Percentiles rank a stretch among this genome's conserved stretches.
Conservation (phyloP, 306 rosid species). For the Fragaria vesca region DNA sequence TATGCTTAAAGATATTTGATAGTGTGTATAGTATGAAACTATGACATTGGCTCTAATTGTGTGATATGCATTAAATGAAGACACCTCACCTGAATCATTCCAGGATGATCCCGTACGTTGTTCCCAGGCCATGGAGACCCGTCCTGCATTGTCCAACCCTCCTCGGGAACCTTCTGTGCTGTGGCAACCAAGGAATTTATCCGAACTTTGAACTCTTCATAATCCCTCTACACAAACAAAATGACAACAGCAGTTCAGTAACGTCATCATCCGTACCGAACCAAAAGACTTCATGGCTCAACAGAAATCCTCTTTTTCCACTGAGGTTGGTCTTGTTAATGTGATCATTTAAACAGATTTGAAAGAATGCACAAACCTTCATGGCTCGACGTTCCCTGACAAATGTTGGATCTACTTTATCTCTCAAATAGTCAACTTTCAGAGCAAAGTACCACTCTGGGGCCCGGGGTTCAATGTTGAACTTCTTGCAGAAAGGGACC, state of each 20-base stretch:
- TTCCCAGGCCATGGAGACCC: constrained; percentile 99
- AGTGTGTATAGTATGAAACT: not conserved
- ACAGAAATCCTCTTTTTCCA: constrained; percentile 6
- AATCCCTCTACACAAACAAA: constrained; percentile 65
- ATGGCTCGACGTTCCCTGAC: constrained; percentile 84
- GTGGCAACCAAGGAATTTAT: constrained; percentile 77
- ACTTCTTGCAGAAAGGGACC: constrained; percentile 95
- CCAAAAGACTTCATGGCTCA: constrained; percentile 61
- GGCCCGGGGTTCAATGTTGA: constrained; percentile 79
- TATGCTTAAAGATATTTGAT: not conserved
- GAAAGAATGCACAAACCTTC: constrained; percentile 48
- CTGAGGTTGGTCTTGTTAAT: not conserved
- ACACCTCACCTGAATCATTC: constrained; percentile 81
- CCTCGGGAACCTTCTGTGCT: constrained; percentile 90
- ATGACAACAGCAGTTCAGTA: constrained; percentile 21
- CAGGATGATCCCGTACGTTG: constrained; percentile 90
- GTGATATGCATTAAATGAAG: constrained; percentile 3
- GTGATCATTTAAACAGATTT: not conserved
- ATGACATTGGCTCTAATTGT: not conserved
- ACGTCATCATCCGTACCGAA: constrained; percentile 1
- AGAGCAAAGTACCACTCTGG: constrained; percentile 92
- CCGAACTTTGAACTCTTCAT: constrained; percentile 89
- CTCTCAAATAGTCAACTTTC: constrained; percentile 75
- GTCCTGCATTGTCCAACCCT: constrained; percentile 99
- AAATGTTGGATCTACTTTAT: constrained; percentile 78